Base-by-base conservation (phyloP, 805 yeast genomes). In the Komagataella pastoris region DNA sequence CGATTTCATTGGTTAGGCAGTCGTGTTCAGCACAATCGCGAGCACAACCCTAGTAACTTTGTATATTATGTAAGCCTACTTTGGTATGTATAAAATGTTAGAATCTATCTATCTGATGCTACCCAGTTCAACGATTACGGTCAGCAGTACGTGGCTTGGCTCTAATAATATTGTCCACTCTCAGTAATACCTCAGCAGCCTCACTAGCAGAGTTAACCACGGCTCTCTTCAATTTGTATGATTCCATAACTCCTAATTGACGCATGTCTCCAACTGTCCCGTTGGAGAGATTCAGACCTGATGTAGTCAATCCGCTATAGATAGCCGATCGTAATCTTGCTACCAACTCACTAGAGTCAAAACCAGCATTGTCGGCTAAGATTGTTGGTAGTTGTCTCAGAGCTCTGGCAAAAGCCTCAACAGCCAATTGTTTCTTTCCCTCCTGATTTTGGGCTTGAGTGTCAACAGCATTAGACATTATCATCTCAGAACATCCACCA, bases 91-190 rank as follows among this genome's bases (percentile, higher is more conserved):
- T 30, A 30, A 14, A 10, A 30, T 30, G 40, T 30, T 30, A 30
- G 40, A 30, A 10, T 30, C n/a, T 30, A 10, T 30, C n/a, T 30
- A 30, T 30, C 14, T 30, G 23, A 24, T 12, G 47, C 50, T 40
- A 46, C 47, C n/a, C 17, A 7, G 10, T 40, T 50, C 46, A 55
- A 36, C 50, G 55, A 58, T 79, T 83, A 74, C 97, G 79, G 71
- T 86, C 91, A 46, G 97, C 96, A 47, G 99, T 90, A 70, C 99
- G 79, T 56, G 99, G 99, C 67, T 87, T 90, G 40, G 99, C 98
- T 59, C 96, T 82, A 56, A 93, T 88, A 58, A 93, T 93, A 68
- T 93, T 91, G 66, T 93, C 99, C 47, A 93, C 99, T 65, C 99
- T 81, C 61, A 93, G 72, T 58, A 93, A 76, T 49, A 93, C 90